Evolutionary conservation across 2,329 filamentous ascomycete species (phyloP).

Genomic region (Ophiostoma ips): DNA sequence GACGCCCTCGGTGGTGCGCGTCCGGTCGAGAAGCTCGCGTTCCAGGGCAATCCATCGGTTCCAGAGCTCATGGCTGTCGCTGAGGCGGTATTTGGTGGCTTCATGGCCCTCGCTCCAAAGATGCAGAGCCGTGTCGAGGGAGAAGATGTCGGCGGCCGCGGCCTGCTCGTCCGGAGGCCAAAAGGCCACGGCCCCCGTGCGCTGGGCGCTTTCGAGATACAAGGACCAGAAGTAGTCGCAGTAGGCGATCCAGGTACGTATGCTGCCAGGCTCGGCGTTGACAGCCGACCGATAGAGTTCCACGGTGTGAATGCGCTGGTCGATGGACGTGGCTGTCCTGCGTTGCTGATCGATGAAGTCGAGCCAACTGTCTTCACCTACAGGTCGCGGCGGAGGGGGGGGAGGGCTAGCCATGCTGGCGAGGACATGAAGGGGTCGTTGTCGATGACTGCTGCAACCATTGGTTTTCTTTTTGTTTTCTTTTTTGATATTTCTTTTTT

Average conservation of each 20-base stretch:
- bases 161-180: conserved; percentile 55
- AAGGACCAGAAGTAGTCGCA: conserved; percentile 66
- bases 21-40: conserved; percentile 49
- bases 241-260: conserved; percentile 63
- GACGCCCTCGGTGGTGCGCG: conserved; percentile 41
- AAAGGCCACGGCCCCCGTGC: conserved; percentile 34
- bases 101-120: conserved; percentile 61
- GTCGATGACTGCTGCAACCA: conserved; percentile 3
- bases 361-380: conserved; percentile 66
- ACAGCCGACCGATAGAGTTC: conserved; percentile 61
- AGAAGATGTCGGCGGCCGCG: conserved; percentile 58
- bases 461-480: no score
- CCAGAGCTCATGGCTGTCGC: conserved; percentile 68
- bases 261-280: conserved; percentile 56
- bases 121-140: conserved; percentile 49
- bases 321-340: conserved; percentile 43
- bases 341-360: conserved; percentile 63
- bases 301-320: conserved; percentile 54
- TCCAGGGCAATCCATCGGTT: conserved; percentile 63
- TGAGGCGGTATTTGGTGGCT: conserved; percentile 58
- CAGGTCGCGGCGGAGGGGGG: conserved; percentile 26
- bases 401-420: conserved; percentile 15
- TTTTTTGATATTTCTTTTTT: no score
- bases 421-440: conserved; percentile 3
- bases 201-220: conserved; percentile 47